Conservation (phyloP, 164 flowering plant species). For the Vitis labrusca region DNA sequence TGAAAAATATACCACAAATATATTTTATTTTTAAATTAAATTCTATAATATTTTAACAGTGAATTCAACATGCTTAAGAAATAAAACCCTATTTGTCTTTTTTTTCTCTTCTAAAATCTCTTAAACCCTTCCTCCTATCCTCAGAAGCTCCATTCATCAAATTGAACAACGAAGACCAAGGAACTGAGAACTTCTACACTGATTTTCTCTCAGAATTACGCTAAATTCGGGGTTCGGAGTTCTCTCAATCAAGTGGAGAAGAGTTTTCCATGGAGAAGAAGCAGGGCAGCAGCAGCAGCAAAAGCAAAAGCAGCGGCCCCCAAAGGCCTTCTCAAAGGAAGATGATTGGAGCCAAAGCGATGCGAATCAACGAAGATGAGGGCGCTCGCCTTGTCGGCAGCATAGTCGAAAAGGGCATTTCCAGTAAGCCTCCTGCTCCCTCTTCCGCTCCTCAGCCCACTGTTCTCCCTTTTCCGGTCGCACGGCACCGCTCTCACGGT, state of each 20-base stretch:
- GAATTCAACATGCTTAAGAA: too few relatives aligned
- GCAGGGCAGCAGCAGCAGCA: slow-evolving; percentile 6
- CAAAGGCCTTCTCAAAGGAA: slow-evolving; percentile 4
- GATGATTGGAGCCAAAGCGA: slow-evolving; percentile 12
- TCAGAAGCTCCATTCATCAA: too few relatives aligned
- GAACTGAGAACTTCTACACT: not conserved
- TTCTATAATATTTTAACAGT: too few relatives aligned
- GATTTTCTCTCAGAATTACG: too few relatives aligned
- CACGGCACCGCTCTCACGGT: slow-evolving; percentile 95
- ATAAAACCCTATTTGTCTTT: too few relatives aligned
- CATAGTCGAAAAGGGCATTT: slow-evolving; percentile 77
- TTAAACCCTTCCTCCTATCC: too few relatives aligned
- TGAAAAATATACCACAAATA: too few relatives aligned
- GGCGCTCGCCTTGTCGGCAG: slow-evolving; percentile 53
- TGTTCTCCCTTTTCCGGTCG: slow-evolving; percentile 88
- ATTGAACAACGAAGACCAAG: not conserved
- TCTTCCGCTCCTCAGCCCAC: slow-evolving; percentile 59
- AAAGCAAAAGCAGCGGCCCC: slow-evolving; percentile 1
- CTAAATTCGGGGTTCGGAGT: too few relatives aligned
- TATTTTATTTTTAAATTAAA: too few relatives aligned
- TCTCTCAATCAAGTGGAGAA: not conserved
- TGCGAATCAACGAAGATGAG: slow-evolving; percentile 18
- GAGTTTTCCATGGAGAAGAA: slow-evolving; percentile 8
- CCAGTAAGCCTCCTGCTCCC: slow-evolving; percentile 16
- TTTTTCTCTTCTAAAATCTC: too few relatives aligned